Conservation (phyloP, 2,329 filamentous ascomycete genomes). For the Magnaporthiopsis rhizophila region DNA sequence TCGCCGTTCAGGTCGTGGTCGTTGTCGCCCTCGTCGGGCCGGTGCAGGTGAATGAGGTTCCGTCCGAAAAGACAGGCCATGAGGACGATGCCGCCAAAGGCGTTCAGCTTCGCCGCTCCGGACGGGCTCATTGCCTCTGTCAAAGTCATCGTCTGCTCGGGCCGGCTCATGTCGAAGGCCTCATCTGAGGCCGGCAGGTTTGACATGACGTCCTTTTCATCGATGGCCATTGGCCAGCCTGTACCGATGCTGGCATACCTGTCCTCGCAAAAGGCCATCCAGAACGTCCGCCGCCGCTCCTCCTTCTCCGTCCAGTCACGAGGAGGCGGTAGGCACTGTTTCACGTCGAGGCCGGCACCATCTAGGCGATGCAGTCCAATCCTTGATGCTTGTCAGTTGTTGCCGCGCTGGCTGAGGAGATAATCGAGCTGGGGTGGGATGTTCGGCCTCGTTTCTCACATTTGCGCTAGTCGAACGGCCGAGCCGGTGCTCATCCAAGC, state of each 20-base stretch:
- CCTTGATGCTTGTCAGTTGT: conserved; percentile 51
- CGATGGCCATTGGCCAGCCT: conserved; percentile 91
- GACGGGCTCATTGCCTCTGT: conserved; percentile 60
- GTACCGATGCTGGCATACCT: conserved; percentile 93
- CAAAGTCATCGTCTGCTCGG: conserved; percentile 64
- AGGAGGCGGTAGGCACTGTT: conserved; percentile 79
- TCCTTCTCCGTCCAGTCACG: conserved; percentile 92
- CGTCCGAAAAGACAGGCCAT: conserved; percentile 87
- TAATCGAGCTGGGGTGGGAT: no score
- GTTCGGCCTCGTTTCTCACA: conserved; percentile 37
- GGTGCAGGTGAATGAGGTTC: conserved; percentile 85
- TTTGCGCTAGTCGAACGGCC: conserved; percentile 72
- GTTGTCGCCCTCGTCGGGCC: conserved; percentile 70
- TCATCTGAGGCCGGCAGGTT: conserved; percentile 79
- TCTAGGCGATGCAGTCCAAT: conserved; percentile 86
- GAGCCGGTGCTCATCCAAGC: conserved; percentile 90
- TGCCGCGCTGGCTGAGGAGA: background rate
- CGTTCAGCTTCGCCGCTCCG: conserved; percentile 65
- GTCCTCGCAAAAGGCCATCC: conserved; percentile 87
- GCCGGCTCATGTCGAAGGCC: conserved; percentile 71
- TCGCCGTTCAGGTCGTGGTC: conserved; percentile 85
- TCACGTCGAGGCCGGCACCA: conserved; percentile 75
- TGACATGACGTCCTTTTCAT: conserved; percentile 85
- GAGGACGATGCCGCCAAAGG: conserved; percentile 72
- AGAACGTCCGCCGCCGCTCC: conserved; percentile 86